phyloP scores from a whole-genome alignment of 306 rosid genomes.

The Trichosanthes cucumerina region DNA sequence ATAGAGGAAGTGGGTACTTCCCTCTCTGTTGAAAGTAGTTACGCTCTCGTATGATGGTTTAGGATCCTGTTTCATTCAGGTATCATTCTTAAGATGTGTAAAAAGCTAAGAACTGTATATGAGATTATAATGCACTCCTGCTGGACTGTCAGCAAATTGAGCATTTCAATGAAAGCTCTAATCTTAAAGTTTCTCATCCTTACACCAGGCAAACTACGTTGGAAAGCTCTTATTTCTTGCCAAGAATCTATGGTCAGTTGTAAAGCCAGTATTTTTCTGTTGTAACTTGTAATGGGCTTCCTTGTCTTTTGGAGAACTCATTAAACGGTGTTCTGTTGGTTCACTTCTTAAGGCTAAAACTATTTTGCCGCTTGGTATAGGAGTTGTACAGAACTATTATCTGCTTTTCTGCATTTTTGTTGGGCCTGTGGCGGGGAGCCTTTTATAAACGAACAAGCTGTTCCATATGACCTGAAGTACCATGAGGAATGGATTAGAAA shows the following conservation, averaged over 20 bases:
- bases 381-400: background rate
- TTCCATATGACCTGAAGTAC: constrained; percentile 86
- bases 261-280: background rate
- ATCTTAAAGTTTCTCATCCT: background rate
- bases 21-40: background rate
- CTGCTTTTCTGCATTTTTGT: background rate
- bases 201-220: background rate
- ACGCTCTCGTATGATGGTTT: background rate
- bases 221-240: background rate
- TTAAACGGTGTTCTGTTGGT: background rate
- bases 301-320: background rate
- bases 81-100: background rate
- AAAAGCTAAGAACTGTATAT: background rate
- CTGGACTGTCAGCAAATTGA: background rate
- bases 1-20: background rate
- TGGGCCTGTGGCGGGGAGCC: constrained; percentile 59
- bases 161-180: background rate
- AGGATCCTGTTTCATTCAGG: background rate
- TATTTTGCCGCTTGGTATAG: background rate
- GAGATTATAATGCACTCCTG: background rate
- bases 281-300: background rate
- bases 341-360: background rate
- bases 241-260: background rate
- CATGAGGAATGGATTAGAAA: constrained; percentile 91
- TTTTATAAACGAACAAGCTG: constrained; percentile 78